Base-by-base conservation (phyloP, 495 filamentous ascomycete genomes). In the Beverwykella pulmonaria region DNA sequence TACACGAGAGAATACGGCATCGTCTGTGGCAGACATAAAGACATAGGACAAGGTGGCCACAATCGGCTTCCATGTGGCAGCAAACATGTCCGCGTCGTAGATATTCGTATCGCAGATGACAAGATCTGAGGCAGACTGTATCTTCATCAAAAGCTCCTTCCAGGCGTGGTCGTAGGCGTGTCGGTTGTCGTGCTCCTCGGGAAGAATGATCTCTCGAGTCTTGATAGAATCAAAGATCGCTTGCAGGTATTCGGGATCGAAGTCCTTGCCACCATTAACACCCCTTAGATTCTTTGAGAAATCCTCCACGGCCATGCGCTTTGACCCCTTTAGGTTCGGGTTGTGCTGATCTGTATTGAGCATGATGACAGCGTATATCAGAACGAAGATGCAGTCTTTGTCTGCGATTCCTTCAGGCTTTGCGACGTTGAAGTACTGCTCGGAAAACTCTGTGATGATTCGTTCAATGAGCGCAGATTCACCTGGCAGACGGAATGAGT, bases 21-120 rank as follows among this genome's bases (percentile, higher is more conserved):
- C 95, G 70, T 99, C 94, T 2, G 93, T 96, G 34, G 94, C 94
- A 50, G 94, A 98, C 89, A 98, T 93, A 78, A 99, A 99, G 17
- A 98, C 94, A 74, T 97, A 99, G 2, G 93, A 94, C 44, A 99
- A 81, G 1, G 95, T 97, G 17, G 95, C 92, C 14, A 99, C 83
- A 63, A 98, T 90, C 8, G 94, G 92, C 76, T 87, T 92, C 94
- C 94, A 99, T 4, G 92, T 96, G 32, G 93, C 90, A 59, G 88
- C 87, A 74, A 99, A 98, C 92, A 99, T 97, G 72, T 98, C 91
- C 7, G 92, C 90, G 77, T 99, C 94, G 78, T 89, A 98, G 34
- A 94, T 86, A 74, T 97, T 99, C 17, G 93, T 97, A 67, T 96
- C 84, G 72, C 92, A 96, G 47, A 95, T 80, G 1, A 87, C 79